A percentile compares a stretch with the other conserved stretches of the same genome.
These are phyloP conservation scores for Musa acuminata DNA, from an alignment of 176 grass and related monocot species.

Conservation along the genomic window DNA sequence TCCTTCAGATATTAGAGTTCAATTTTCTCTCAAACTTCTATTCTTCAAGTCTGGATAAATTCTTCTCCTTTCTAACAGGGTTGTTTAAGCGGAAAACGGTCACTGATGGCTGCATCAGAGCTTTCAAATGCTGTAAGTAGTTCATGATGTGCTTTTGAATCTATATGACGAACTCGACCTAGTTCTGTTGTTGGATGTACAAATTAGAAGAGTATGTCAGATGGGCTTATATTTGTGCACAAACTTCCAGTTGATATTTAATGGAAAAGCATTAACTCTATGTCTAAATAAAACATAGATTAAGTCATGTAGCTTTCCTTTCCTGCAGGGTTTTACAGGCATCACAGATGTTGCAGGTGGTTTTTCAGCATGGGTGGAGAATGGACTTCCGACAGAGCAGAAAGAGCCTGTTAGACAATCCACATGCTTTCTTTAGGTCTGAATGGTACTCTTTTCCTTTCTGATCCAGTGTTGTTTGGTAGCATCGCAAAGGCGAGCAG, in stretches of 20 bases:
- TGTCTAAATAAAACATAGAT: neutral
- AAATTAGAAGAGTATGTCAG: neutral
- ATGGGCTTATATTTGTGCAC: no score
- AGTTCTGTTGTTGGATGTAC: neutral
- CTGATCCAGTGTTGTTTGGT: neutral
- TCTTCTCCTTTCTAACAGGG: neutral
- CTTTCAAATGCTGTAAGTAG: constrained; percentile 9
- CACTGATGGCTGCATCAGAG: constrained; percentile 5
- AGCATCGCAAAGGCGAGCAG: neutral
- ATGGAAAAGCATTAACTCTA: neutral
- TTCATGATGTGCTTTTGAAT: neutral
- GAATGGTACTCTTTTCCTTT: no score
- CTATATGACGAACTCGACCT: neutral
- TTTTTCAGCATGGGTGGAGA: neutral
- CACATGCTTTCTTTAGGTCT: no score
- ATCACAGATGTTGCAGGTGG: constrained; percentile 1
- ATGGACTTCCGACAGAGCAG: constrained; percentile 2
- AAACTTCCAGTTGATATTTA: neutral
- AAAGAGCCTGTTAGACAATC: neutral
- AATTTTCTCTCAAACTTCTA: neutral
- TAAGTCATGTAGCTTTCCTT: neutral
- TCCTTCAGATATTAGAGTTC: neutral
- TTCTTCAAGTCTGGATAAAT: no score
- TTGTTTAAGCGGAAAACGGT: neutral
- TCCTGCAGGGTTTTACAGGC: neutral